A percentile compares a stretch with the other conserved stretches of the same genome.
Evolutionary conservation across 139 green algal species (phyloP).

Genomic region (Picochlorum costavermella): DNA sequence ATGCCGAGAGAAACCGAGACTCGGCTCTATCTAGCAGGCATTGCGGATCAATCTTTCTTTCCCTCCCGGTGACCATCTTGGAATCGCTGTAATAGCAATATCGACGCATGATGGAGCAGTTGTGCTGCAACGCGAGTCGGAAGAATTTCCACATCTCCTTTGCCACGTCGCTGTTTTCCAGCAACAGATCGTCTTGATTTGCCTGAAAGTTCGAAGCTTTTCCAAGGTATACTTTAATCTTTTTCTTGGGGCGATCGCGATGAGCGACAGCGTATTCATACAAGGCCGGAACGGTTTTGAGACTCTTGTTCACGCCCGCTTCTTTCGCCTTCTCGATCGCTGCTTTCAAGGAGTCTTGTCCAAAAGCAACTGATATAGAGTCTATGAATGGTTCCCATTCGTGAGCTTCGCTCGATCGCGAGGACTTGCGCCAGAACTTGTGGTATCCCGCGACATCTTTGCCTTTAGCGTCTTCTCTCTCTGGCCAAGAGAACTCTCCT

Average conservation of each 20-base stretch:
- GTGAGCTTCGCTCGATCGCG: not conserved
- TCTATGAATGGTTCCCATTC: slow-evolving; percentile 1
- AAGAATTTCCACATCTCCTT: not conserved
- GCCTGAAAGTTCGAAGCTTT: not conserved
- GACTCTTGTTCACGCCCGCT: not conserved
- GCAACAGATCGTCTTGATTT: not conserved
- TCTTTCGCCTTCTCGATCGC: not conserved
- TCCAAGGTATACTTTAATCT: slow-evolving; percentile 1
- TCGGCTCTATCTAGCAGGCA: not conserved
- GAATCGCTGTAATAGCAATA: not conserved
- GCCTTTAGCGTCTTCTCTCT: not conserved
- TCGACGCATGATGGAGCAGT: not conserved
- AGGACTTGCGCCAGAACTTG: not conserved
- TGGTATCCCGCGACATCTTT: not conserved
- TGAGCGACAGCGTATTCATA: not conserved
- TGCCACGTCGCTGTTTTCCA: not conserved
- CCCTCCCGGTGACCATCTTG: not conserved
- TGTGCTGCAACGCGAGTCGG: not conserved
- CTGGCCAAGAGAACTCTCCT: not conserved
- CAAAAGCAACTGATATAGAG: not conserved
- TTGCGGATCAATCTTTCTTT: not conserved
- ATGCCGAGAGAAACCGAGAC: not conserved
- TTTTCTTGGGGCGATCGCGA: not conserved
- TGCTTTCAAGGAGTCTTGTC: not conserved
- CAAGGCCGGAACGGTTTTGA: not conserved